These are phyloP conservation scores for Paecilomyces sp. DNA, from an alignment of 2,329 filamentous ascomycete species.

Conservation along the genomic window DNA sequence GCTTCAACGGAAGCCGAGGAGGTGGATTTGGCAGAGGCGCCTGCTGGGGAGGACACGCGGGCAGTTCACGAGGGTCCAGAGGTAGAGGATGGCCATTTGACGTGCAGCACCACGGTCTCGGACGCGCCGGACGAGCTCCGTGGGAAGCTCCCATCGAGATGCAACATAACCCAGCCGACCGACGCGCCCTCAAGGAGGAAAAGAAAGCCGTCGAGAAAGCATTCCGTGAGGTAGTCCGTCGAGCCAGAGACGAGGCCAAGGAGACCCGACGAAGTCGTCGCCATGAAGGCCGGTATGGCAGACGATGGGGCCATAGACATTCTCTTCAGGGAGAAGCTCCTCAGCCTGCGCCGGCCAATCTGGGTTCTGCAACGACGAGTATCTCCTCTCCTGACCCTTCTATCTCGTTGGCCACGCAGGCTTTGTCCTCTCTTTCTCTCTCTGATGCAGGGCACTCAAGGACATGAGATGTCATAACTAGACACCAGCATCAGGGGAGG, in stretches of 20 bases:
- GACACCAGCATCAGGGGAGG: not conserved
- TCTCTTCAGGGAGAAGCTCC: not conserved
- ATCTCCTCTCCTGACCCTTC: not conserved
- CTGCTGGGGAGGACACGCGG: not conserved
- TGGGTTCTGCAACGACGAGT: not conserved
- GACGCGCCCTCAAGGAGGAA: slow-evolving; percentile 28
- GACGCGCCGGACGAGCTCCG: slow-evolving; percentile 22
- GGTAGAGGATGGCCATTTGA: not conserved
- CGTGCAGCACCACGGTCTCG: slow-evolving; percentile 3
- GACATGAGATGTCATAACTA: not conserved
- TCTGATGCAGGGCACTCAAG: not conserved
- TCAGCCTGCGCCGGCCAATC: not conserved
- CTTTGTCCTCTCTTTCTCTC: not conserved
- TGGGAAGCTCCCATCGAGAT: slow-evolving; percentile 30
- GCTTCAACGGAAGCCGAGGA: slow-evolving; percentile 8
- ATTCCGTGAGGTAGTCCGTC: slow-evolving; percentile 26
- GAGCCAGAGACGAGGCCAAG: slow-evolving; percentile 31
- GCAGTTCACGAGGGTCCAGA: not conserved
- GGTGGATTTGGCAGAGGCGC: not conserved
- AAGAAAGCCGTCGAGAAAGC: slow-evolving; percentile 29
- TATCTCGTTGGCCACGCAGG: not conserved
- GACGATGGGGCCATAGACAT: slow-evolving; percentile 11
- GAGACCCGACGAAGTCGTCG: slow-evolving; percentile 26
- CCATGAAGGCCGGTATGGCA: slow-evolving; percentile 8
- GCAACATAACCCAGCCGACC: slow-evolving; percentile 19